Evolutionary conservation across 2,329 filamentous ascomycete species (phyloP).

Genomic region (Botrytis hyacinthi): DNA sequence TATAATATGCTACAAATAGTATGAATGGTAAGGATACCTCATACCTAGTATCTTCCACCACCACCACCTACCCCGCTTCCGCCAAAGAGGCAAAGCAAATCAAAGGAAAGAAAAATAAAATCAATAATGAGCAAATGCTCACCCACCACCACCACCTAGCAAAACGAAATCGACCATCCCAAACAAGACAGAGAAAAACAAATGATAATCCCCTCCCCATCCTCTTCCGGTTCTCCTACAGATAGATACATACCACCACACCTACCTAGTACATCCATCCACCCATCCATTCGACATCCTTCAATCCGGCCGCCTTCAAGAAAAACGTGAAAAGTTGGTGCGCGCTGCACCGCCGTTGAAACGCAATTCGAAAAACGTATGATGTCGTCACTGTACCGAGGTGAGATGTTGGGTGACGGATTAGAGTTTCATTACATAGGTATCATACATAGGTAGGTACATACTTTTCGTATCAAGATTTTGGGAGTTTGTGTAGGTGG

Average conservation of each 20-base stretch:
- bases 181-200: background rate
- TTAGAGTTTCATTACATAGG: background rate
- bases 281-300: no score
- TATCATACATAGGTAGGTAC: background rate
- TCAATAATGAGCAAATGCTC: background rate
- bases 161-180: background rate
- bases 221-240: background rate
- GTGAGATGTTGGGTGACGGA: background rate
- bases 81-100: background rate
- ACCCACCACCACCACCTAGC: background rate
- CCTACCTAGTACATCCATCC: background rate
- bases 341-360: background rate
- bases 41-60: background rate
- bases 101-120: background rate
- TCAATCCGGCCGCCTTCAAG: no score
- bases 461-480: background rate
- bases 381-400: slow-evolving; percentile 5
- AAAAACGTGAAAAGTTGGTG: background rate
- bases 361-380: background rate
- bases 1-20: no score
- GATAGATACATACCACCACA: background rate
- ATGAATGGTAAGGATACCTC: no score
- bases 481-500: background rate
- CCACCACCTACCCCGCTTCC: background rate
- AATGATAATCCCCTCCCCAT: background rate